Conservation (phyloP, 768 basidiomycete genomes). For the Ramaria rubella region DNA sequence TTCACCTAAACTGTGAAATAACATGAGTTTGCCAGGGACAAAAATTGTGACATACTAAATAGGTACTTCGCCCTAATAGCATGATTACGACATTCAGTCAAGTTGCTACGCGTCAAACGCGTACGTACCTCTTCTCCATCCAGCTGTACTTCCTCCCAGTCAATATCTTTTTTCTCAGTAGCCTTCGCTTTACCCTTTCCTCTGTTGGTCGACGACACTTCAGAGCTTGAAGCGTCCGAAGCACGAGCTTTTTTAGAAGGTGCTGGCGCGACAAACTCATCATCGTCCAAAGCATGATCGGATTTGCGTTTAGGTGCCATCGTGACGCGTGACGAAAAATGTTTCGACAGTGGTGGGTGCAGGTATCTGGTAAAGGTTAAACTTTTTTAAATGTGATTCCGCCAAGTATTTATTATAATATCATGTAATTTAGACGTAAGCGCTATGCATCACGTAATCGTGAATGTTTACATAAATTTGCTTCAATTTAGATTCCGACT, state of each 20-base stretch:
- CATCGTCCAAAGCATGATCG: constrained; percentile 18
- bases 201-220: constrained; percentile 16
- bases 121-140: constrained; percentile 35
- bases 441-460: background rate
- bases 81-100: constrained; percentile 1
- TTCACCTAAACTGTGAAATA: too few species aligned
- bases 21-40: background rate
- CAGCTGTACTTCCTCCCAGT: constrained; percentile 35
- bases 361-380: background rate
- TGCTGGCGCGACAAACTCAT: constrained; percentile 14
- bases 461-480: background rate
- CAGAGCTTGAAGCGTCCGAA: background rate
- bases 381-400: background rate
- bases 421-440: background rate
- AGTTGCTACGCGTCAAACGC: background rate
- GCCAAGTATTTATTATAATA: background rate
- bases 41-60: constrained; percentile 23
- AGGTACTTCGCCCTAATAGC: constrained; percentile 21
- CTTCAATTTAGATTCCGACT: background rate
- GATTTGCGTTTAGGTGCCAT: constrained; percentile 42
- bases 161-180: constrained; percentile 5
- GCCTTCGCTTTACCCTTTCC: constrained; percentile 19
- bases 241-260: constrained; percentile 29
- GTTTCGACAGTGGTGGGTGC: background rate
- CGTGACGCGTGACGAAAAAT: background rate